phyloP scores from a whole-genome alignment of 192 early-diverging fungal species.

The Backusella liffmaniae region DNA sequence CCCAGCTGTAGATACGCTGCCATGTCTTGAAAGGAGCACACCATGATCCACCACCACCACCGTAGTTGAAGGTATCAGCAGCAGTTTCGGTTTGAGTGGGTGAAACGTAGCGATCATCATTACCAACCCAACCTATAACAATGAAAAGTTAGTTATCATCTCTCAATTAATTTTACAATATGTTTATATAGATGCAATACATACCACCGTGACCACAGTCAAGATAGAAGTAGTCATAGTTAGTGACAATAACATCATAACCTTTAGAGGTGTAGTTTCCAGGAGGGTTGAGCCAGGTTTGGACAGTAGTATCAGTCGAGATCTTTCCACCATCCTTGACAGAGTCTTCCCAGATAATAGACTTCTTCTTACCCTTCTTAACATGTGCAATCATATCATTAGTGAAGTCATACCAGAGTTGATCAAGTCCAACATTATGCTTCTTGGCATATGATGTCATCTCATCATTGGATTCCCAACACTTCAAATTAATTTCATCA shows the following conservation, averaged over 20 bases:
- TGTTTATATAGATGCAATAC: not conserved
- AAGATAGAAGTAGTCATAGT: conserved; percentile 64
- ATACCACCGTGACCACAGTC: conserved; percentile 69
- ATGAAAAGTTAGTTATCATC: not conserved
- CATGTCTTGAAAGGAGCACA: conserved; percentile 76
- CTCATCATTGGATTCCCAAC: conserved; percentile 45
- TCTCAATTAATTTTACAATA: not conserved
- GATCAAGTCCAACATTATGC: conserved; percentile 12
- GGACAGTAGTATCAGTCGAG: conserved; percentile 58
- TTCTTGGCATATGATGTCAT: conserved; percentile 28
- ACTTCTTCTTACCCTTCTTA: conserved; percentile 28
- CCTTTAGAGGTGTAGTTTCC: conserved; percentile 57
- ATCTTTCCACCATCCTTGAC: conserved; percentile 42
- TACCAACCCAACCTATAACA: conserved; percentile 54
- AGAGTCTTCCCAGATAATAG: conserved; percentile 82
- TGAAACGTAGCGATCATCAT: conserved; percentile 53
- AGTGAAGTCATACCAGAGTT: conserved; percentile 26
- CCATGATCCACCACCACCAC: conserved; percentile 60
- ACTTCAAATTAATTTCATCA: conserved; percentile 70
- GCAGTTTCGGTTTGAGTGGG: conserved; percentile 30
- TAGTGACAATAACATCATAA: conserved; percentile 62
- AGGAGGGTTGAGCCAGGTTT: conserved; percentile 63
- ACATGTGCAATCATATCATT: conserved; percentile 21
- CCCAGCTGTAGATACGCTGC: conserved; percentile 70
- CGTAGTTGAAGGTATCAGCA: conserved; percentile 37